Conservation (phyloP, 164 flowering plant species). For the Magnolia sinica region DNA sequence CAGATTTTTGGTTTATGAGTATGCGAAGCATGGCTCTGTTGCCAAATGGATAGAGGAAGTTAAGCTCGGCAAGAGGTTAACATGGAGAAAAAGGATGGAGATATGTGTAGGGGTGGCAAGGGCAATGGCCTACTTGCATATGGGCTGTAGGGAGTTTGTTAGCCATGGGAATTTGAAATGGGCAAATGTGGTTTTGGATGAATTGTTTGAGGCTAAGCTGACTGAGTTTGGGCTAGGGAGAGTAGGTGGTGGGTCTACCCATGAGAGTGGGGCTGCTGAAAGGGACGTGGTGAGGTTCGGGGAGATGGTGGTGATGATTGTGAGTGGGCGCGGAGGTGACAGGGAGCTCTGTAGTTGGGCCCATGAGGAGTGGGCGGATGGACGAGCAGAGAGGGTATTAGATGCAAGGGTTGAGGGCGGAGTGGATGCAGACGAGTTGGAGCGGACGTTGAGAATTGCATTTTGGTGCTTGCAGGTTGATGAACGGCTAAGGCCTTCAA, state of each 20-base stretch:
- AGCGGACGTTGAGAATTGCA: conserved; percentile 53
- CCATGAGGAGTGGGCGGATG: conserved; percentile 45
- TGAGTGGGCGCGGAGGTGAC: conserved; percentile 31
- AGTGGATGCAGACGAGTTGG: conserved; percentile 41
- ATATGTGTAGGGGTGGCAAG: conserved; percentile 55
- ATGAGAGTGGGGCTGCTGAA: conserved; percentile 27
- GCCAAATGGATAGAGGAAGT: conserved; percentile 41
- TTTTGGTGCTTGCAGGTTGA: conserved; percentile 69
- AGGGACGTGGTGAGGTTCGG: conserved; percentile 60
- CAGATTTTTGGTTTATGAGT: conserved; percentile 58
- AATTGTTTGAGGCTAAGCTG: conserved; percentile 51
- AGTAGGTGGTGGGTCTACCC: conserved; percentile 7
- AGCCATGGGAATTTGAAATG: conserved; percentile 68
- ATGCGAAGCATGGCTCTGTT: conserved; percentile 50
- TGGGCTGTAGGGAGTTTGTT: conserved; percentile 59
- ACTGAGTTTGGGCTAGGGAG: conserved; percentile 48
- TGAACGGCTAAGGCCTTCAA: conserved; percentile 53
- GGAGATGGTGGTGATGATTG: conserved; percentile 38
- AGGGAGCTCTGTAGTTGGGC: conserved; percentile 33
- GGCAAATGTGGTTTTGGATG: conserved; percentile 56
- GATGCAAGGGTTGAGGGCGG: conserved; percentile 32
- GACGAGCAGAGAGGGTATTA: conserved; percentile 24
- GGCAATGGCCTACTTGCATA: conserved; percentile 61
- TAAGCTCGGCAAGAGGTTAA: conserved; percentile 35
- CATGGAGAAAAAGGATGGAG: conserved; percentile 55